phyloP scores from a whole-genome alignment of 2,329 filamentous ascomycete species.

The Bipolaris victoriae region DNA sequence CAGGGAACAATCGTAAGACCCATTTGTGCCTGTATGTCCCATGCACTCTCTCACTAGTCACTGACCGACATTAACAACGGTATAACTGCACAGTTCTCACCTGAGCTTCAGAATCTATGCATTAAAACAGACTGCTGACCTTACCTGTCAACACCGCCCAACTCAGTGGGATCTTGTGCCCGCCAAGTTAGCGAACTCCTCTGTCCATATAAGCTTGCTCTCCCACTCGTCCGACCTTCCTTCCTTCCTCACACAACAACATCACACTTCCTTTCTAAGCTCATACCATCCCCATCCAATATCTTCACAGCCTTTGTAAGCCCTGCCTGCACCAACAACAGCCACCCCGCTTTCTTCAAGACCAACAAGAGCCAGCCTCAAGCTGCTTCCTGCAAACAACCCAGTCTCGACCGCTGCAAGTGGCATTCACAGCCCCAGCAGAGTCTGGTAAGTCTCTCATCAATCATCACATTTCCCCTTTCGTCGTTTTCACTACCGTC shows the following conservation, averaged over 20 bases:
- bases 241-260: constrained; percentile 26
- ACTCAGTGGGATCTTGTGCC: constrained; percentile 3
- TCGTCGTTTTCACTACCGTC: not conserved
- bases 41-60: constrained; percentile 4
- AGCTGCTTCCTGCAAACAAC: constrained; percentile 23
- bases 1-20: not conserved
- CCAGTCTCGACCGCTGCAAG: constrained; percentile 25
- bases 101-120: not conserved
- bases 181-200: not conserved
- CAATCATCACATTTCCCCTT: not conserved
- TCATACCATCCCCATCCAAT: not conserved
- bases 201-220: constrained; percentile 24
- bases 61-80: not conserved
- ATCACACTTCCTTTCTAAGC: constrained; percentile 1
- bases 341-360: constrained; percentile 10
- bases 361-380: constrained; percentile 22
- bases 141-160: constrained; percentile 11
- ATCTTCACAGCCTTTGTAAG: not conserved
- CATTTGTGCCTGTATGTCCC: not conserved
- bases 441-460: constrained; percentile 20
- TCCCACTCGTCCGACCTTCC: constrained; percentile 13
- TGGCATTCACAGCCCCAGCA: constrained; percentile 19
- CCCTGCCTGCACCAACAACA: constrained; percentile 10
- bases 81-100: not conserved
- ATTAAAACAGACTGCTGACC: constrained; percentile 4